A percentile compares a stretch with the other conserved stretches of the same genome.
phyloP scores from a whole-genome alignment of 163 green algal species.

The Scenedesmus sp. region DNA sequence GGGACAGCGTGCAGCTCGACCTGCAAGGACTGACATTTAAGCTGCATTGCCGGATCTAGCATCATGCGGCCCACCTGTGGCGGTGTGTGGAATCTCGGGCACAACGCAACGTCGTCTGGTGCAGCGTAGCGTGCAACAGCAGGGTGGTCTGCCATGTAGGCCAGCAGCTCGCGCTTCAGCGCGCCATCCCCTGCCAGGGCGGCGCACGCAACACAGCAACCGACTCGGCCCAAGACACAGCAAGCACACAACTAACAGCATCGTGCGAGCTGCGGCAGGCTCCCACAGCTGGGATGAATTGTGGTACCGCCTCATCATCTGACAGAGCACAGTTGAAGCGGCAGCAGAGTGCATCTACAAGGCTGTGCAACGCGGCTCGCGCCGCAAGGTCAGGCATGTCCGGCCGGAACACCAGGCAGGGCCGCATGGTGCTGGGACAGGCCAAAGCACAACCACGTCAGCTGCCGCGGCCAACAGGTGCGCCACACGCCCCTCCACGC shows the following conservation, averaged over 20 bases:
- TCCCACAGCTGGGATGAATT: background rate
- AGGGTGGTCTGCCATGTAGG: conserved; percentile 29
- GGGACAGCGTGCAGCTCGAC: background rate
- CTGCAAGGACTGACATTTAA: no score
- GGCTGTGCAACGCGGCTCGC: no score
- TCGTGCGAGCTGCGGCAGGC: background rate
- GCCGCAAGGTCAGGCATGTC: no score
- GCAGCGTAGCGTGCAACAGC: conserved; percentile 47
- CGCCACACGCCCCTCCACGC: no score
- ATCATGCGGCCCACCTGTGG: conserved; percentile 48
- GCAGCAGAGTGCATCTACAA: background rate
- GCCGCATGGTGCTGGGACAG: no score
- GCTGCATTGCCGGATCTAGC: no score
- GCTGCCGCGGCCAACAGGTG: no score
- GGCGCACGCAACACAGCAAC: background rate
- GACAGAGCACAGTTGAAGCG: background rate
- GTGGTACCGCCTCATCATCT: background rate
- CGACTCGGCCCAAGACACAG: no score
- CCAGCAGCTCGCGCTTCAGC: conserved; percentile 39
- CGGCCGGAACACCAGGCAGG: no score
- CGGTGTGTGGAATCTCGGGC: conserved; percentile 79
- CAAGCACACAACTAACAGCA: no score
- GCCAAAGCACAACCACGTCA: no score
- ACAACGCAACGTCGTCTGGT: conserved; percentile 82
- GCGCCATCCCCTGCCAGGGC: conserved; percentile 4